Evolutionary conservation across 805 yeast species (phyloP), one percentile per base, ranked within the genome.

Genomic region (Pichia eremophila): DNA sequence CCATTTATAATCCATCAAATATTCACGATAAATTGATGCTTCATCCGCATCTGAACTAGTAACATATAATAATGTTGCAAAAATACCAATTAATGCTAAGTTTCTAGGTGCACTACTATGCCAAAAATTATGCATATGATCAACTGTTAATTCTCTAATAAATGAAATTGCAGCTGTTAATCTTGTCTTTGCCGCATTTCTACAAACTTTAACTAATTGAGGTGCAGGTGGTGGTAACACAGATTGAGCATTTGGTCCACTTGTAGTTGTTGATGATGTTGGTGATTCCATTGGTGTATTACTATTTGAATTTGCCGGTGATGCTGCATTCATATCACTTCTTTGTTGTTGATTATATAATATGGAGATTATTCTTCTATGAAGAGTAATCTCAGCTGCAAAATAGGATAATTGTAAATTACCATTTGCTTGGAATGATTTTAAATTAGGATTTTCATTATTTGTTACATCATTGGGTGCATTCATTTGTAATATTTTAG

Each of bases 91-190:
- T 36, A 86, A 65, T 8, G 95, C 79, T 53, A 90, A 78, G 58
- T 86, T 87, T 14, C 84, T 74, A 0, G 93, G 73, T 0, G 95
- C 77, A 2, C 89, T 78, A 2, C 89, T 78, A 64, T 86, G 93
- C 96, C 96, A 90, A 62, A 88, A 89, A 11, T 95, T 79, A 60
- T 82, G 90, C 43, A 87, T 73, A 58, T 88, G 95, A 55, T 88
- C 95, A 10, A 84, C 82, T 55, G 81, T 82, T 61, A 90, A 71
- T 50, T 79, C 83, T 44, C 82, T 69, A 10, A 86, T 81, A 62
- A 87, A 85, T 46, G 85, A 93, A 51, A 85, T 77, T 0, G 96
- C 86, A 0, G 96, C 95, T 8, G 77, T 66, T 17, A 90, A 69
- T 58, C 98, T 70, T 2, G 95, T 83, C 49, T 75, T 79, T 2